phyloP scores from a whole-genome alignment of 805 yeast genomes.

The Lachancea cidri region DNA sequence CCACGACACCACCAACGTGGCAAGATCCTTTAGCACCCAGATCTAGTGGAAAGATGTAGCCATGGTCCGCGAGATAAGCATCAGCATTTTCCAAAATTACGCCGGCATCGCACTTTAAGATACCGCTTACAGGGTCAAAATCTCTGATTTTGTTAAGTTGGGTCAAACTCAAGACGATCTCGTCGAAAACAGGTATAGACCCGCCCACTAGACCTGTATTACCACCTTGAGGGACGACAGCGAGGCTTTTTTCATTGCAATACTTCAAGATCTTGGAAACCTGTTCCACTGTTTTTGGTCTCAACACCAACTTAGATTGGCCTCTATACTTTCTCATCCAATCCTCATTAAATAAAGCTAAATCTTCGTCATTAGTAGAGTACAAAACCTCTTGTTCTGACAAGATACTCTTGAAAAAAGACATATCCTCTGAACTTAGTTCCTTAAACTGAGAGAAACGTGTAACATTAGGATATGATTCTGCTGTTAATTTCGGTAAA shows the following conservation, averaged over 20 bases:
- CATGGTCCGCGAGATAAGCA: slow-evolving; percentile 66
- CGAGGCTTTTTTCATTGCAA: slow-evolving; percentile 70
- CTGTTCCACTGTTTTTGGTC: slow-evolving; percentile 77
- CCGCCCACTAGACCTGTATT: slow-evolving; percentile 97
- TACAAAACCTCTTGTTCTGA: slow-evolving; percentile 39
- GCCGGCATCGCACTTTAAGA: slow-evolving; percentile 86
- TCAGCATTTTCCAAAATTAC: slow-evolving; percentile 84
- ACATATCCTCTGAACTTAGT: slow-evolving; percentile 53
- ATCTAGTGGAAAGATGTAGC: slow-evolving; percentile 88
- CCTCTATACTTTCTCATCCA: slow-evolving; percentile 94
- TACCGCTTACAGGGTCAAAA: slow-evolving; percentile 79
- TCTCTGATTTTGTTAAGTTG: slow-evolving; percentile 72
- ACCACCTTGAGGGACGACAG: slow-evolving; percentile 96
- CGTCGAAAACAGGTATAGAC: slow-evolving; percentile 87
- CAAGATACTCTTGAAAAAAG: slow-evolving; percentile 55
- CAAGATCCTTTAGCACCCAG: slow-evolving; percentile 97
- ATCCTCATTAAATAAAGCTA: slow-evolving; percentile 75
- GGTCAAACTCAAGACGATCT: slow-evolving; percentile 66
- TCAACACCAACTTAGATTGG: slow-evolving; percentile 72
- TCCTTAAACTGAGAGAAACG: slow-evolving; percentile 48
- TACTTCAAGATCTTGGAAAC: slow-evolving; percentile 70
- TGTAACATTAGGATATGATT: slow-evolving; percentile 56
- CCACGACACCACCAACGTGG: slow-evolving; percentile 91
- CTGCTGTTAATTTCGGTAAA: slow-evolving; percentile 51
- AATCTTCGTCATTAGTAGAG: slow-evolving; percentile 56